Evolutionary conservation across 441 rosid genomes (phyloP).

Genomic region (Syzygium malaccense): DNA sequence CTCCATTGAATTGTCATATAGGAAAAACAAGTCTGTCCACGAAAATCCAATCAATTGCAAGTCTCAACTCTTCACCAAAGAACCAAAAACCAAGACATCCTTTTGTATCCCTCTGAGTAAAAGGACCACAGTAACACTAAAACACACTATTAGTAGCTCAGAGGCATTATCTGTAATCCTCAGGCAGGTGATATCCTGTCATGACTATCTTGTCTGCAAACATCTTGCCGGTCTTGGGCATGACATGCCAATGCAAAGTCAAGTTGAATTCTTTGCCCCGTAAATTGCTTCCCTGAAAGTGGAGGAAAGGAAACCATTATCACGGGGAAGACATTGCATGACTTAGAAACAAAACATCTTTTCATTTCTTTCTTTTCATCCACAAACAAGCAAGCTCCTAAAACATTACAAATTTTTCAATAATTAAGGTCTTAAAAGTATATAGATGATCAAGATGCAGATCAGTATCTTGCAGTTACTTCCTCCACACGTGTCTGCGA

Average conservation of each 20-base stretch:
- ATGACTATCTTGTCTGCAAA: conserved; percentile 65
- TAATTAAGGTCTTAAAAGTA: neutral
- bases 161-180: conserved; percentile 56
- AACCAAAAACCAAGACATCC: neutral
- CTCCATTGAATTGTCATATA: neutral
- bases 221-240: conserved; percentile 99
- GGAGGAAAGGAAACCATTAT: neutral
- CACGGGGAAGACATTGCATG: neutral
- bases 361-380: neutral
- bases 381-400: neutral
- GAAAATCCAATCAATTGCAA: neutral
- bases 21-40: neutral
- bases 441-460: neutral
- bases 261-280: conserved; percentile 83
- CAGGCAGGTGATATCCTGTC: conserved; percentile 78
- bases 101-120: neutral
- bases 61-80: neutral
- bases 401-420: neutral
- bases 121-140: conserved; percentile 23
- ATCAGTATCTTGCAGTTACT: neutral
- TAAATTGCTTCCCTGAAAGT: conserved; percentile 71
- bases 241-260: conserved; percentile 97
- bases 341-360: neutral
- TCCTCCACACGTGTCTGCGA: neutral
- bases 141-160: neutral